These are phyloP conservation scores for Luvunga scandens DNA, from an alignment of 345 rosid genomes.

Conservation along the genomic window DNA sequence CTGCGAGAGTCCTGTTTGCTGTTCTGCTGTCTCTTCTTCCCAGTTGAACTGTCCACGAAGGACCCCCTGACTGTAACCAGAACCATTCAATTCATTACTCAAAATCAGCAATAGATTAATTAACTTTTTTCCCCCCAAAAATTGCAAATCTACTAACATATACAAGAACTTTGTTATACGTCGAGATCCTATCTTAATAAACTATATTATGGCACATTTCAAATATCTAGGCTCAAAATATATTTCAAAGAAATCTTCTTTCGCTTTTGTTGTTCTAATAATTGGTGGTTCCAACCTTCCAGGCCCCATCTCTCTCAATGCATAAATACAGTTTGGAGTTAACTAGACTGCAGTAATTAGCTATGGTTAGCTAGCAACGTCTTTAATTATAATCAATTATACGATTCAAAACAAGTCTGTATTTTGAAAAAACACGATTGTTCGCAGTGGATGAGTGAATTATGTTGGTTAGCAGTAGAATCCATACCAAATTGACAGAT, in stretches of 20 bases:
- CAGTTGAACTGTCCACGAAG: slow-evolving; percentile 21
- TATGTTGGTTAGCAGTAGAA: neutral
- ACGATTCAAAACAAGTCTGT: neutral
- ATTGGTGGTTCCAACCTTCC: too few relatives aligned
- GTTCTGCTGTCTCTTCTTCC: slow-evolving; percentile 40
- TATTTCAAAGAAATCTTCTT: too few relatives aligned
- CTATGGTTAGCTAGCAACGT: neutral
- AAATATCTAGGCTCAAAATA: too few relatives aligned
- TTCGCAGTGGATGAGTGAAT: too few relatives aligned
- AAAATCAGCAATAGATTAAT: neutral
- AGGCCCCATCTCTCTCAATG: too few relatives aligned
- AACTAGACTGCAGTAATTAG: too few relatives aligned
- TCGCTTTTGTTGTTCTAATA: neutral
- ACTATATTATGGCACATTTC: too few relatives aligned
- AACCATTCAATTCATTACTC: neutral
- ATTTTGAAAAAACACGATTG: rapidly evolving
- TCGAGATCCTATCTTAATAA: too few relatives aligned
- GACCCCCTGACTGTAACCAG: slow-evolving; percentile 29
- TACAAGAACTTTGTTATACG: too few relatives aligned
- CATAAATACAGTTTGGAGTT: too few relatives aligned
- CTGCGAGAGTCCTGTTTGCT: slow-evolving; percentile 24
- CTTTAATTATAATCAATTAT: neutral
- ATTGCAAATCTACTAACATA: neutral
- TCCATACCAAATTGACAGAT: slow-evolving; percentile 23
- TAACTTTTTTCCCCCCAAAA: neutral